Conservation (phyloP, 345 rosid species). For the Eucalyptus sp. region DNA sequence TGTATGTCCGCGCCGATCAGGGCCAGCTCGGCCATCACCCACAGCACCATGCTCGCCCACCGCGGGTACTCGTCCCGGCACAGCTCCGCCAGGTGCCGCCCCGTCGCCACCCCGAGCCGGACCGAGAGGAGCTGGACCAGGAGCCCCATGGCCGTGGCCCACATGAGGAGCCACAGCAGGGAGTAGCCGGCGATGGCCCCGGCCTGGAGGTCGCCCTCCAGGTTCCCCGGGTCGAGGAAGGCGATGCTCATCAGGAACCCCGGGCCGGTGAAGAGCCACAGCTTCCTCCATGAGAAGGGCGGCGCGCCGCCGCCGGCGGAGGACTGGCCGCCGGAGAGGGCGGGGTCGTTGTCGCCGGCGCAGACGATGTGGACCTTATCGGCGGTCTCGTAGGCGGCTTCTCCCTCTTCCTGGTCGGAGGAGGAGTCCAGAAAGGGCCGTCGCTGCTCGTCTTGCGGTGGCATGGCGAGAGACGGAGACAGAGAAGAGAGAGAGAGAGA, state of each 20-base stretch:
- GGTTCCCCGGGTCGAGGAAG: conserved; percentile 87
- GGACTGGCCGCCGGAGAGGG: conserved; percentile 11
- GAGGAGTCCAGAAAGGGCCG: conserved; percentile 16
- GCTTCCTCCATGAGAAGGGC: conserved; percentile 84
- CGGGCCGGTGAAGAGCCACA: conserved; percentile 93
- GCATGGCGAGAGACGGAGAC: neutral
- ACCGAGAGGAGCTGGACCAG: conserved; percentile 83
- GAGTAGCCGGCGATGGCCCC: conserved; percentile 97
- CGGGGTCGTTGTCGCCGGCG: conserved; percentile 17
- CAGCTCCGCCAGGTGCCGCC: conserved; percentile 85
- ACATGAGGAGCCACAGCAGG: conserved; percentile 73
- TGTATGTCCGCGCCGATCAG: conserved; percentile 91
- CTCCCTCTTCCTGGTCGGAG: conserved; percentile 31
- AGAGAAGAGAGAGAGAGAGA: neutral
- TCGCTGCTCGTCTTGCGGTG: neutral
- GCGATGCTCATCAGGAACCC: conserved; percentile 95
- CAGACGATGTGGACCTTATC: conserved; percentile 66
- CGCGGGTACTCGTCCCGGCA: conserved; percentile 85
- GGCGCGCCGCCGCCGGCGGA: conserved; percentile 20
- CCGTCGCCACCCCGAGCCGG: conserved; percentile 88
- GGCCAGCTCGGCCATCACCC: conserved; percentile 94
- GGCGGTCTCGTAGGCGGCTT: conserved; percentile 53
- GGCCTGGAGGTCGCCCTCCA: conserved; percentile 93
- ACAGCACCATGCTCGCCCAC: conserved; percentile 68
- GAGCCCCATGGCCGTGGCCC: conserved; percentile 96